Conservation (phyloP, 306 rosid species). For the Cucumis cinereus region DNA sequence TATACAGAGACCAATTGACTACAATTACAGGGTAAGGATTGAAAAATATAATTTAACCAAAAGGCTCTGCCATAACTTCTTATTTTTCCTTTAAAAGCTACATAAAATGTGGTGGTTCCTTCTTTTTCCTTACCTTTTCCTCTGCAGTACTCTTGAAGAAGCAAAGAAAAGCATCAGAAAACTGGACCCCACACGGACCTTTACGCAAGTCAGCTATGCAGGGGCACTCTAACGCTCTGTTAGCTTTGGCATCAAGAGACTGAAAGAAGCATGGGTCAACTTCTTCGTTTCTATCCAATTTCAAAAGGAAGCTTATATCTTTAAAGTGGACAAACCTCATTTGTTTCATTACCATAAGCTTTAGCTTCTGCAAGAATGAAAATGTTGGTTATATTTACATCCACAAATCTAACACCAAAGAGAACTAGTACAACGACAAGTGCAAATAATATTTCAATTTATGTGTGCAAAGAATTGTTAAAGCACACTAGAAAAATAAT, state of each 20-base stretch:
- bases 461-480: background rate
- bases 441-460: background rate
- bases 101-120: background rate
- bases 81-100: background rate
- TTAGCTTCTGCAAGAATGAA: constrained; percentile 62
- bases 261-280: constrained; percentile 27
- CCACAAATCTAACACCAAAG: background rate
- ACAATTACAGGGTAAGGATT: background rate
- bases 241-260: constrained; percentile 77
- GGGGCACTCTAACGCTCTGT: constrained; percentile 85
- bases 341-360: constrained; percentile 49
- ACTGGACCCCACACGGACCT: constrained; percentile 72
- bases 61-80: background rate
- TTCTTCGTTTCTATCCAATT: constrained; percentile 1
- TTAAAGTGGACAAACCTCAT: constrained; percentile 44
- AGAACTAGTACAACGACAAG: background rate
- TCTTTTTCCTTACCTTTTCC: constrained; percentile 52
- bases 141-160: constrained; percentile 74
- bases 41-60: background rate
- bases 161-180: constrained; percentile 77
- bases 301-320: constrained; percentile 2
- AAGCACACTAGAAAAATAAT: background rate
- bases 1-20: background rate
- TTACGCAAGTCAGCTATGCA: constrained; percentile 78
- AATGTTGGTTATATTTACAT: background rate